A percentile compares a stretch with the other conserved stretches of the same genome.
phyloP scores from a whole-genome alignment of 148 eudicot species.

The Fagopyrum tataricum region DNA sequence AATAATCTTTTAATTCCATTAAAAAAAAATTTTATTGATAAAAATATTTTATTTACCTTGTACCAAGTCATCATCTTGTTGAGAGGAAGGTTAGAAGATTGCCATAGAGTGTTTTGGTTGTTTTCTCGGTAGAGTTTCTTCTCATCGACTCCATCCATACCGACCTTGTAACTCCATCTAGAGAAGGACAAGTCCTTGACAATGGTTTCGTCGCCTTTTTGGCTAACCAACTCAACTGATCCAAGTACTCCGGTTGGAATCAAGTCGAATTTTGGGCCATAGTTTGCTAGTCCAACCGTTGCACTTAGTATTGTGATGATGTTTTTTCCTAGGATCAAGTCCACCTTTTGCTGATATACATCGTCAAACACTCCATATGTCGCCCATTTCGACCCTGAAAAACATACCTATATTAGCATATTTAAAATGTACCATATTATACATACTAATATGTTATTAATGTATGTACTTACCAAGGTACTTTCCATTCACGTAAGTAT shows the following conservation, averaged over 20 bases:
- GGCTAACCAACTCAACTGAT: conserved; percentile 20
- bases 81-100: conserved; percentile 11
- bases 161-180: conserved; percentile 28
- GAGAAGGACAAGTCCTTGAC: conserved; percentile 21
- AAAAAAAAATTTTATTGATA: no score
- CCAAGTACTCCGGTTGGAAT: conserved; percentile 23
- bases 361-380: background rate
- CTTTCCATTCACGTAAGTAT: conserved; percentile 23
- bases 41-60: conserved; percentile 23
- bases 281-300: conserved; percentile 33
- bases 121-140: conserved; percentile 12
- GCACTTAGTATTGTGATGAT: conserved; percentile 27
- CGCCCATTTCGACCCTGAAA: conserved; percentile 25
- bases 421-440: no score
- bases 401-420: background rate
- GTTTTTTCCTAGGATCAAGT: conserved; percentile 20
- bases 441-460: no score
- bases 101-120: conserved; percentile 13
- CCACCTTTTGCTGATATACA: conserved; percentile 14
- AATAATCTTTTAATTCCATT: no score
- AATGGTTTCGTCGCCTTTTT: conserved; percentile 11
- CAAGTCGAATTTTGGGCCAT: conserved; percentile 27
- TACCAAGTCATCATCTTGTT: conserved; percentile 35
- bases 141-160: conserved; percentile 24
- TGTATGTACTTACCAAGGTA: conserved; percentile 16